Evolutionary conservation across 2,329 filamentous ascomycete genomes (phyloP), one percentile per base, ranked within the genome.

Genomic region (Colletotrichum caudatum): DNA sequence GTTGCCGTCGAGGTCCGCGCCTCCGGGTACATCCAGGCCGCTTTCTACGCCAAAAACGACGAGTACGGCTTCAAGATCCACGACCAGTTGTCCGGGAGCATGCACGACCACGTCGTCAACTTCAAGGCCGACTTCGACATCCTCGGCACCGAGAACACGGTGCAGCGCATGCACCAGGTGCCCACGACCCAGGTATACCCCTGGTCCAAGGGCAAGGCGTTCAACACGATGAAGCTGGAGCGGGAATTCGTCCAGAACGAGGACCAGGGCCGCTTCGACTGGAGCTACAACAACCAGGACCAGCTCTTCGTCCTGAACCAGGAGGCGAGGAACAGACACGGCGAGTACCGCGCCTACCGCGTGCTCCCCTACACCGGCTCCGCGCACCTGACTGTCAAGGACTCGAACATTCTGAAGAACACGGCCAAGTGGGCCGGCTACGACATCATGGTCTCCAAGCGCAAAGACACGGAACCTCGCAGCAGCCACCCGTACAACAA

Each of bases 21-120:
- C 1, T 85, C 82, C 0, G 86, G 90, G 0, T 89, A 87, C 74
- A 88, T 90, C 68, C 84, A 87, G 75, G 81, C 81, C 0, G 83
- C 85, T 0, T 86, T 82, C 76, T 86, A 81, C 62, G 80, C 80
- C 2, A 76, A 83, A 50, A 84, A 85, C 60, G 76, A 81, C 1
- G 83, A 84, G 63, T 88, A 87, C 67, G 86, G 86, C 7, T 88
- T 81, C 75, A 78, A 82, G 41, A 86, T 88, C 59, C 83, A 86
- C 71, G 84, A 87, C 65, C 77, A 78, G 35, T 78, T 87, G 1
- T 82, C 81, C 0, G 85, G 85, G 7, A 83, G 81, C 37, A 87
- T 88, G 81, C 87, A 89, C 76, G 85, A 88, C 76, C 87, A 89
- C 74, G 85, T 89, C 0, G 75, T 88, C 48, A 88, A 85, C 74